These are phyloP conservation scores for Fusarium sp. DNA, from an alignment of 2,329 filamentous ascomycete species.

Conservation along the genomic window DNA sequence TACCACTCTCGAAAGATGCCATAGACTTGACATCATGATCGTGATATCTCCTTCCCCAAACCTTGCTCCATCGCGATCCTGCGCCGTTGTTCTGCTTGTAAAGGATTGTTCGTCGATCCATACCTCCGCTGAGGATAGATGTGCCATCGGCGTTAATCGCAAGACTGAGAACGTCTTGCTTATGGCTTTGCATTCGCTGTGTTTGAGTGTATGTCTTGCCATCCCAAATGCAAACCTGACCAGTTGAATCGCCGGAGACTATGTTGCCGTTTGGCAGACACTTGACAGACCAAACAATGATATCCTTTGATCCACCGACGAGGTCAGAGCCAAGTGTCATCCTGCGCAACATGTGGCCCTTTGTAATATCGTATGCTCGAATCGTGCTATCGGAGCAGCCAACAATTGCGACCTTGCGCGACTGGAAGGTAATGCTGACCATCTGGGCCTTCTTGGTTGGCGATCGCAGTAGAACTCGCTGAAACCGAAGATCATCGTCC, in stretches of 20 bases:
- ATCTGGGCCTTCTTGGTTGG: slow-evolving; percentile 88
- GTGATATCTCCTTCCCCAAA: slow-evolving; percentile 89
- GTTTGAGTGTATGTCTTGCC: slow-evolving; percentile 90
- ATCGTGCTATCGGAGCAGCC: slow-evolving; percentile 98
- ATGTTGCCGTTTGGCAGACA: slow-evolving; percentile 89
- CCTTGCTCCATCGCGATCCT: slow-evolving; percentile 81
- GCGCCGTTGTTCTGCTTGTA: slow-evolving; percentile 77
- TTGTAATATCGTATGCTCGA: slow-evolving; percentile 87
- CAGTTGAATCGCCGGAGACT: slow-evolving; percentile 93
- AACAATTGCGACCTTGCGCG: slow-evolving; percentile 83
- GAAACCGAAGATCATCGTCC: slow-evolving; percentile 84
- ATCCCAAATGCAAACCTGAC: slow-evolving; percentile 94
- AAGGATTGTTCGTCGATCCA: slow-evolving; percentile 87
- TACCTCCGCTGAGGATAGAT: slow-evolving; percentile 88
- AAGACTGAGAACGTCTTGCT: slow-evolving; percentile 92
- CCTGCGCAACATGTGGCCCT: slow-evolving; percentile 78
- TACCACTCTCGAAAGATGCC: slow-evolving; percentile 86
- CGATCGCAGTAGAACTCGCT: slow-evolving; percentile 79
- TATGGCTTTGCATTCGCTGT: slow-evolving; percentile 87
- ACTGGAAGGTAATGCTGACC: slow-evolving; percentile 91
- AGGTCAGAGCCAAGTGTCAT: slow-evolving; percentile 89
- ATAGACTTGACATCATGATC: slow-evolving; percentile 96
- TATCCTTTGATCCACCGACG: slow-evolving; percentile 81
- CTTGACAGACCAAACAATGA: slow-evolving; percentile 94
- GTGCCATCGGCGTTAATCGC: slow-evolving; percentile 83